These are phyloP conservation scores for Scheffersomyces lignicola DNA, from an alignment of 1,139 yeast genomes.

Conservation along the genomic window DNA sequence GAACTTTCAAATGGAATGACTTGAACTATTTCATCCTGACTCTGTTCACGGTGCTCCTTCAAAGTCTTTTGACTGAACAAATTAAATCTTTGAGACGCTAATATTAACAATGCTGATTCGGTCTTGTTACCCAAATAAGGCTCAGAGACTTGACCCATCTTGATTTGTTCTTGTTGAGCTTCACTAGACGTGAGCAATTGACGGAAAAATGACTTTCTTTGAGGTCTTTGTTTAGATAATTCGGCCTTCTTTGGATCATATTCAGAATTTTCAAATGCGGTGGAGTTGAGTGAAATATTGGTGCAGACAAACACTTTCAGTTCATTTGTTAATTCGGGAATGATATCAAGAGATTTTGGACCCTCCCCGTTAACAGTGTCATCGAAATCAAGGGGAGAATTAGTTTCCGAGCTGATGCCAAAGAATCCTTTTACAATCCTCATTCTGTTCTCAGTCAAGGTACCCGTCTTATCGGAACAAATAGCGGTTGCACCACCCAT, in stretches of 20 bases:
- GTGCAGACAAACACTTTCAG: constrained; percentile 45
- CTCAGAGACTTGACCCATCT: constrained; percentile 39
- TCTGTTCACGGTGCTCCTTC: constrained; percentile 39
- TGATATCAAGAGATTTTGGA: constrained; percentile 34
- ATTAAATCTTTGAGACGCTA: constrained; percentile 61
- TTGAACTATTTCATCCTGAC: constrained; percentile 52
- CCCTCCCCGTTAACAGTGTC: constrained; percentile 31
- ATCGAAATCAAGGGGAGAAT: constrained; percentile 38
- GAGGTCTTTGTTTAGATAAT: constrained; percentile 30
- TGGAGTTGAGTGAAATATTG: constrained; percentile 76
- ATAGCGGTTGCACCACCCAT: constrained; percentile 99
- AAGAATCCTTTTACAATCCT: constrained; percentile 76
- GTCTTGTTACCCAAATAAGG: constrained; percentile 90
- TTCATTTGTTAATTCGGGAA: constrained; percentile 27
- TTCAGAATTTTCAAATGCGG: constrained; percentile 76
- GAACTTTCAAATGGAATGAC: constrained; percentile 89
- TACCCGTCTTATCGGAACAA: constrained; percentile 97
- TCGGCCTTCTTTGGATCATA: constrained; percentile 38
- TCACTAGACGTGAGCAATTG: constrained; percentile 13
- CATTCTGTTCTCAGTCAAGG: constrained; percentile 91
- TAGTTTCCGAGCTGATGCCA: constrained; percentile 31
- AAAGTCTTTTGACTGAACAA: constrained; percentile 37
- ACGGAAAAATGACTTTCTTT: constrained; percentile 23
- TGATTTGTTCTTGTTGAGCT: constrained; percentile 15
- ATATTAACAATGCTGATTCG: constrained; percentile 79